phyloP scores from a whole-genome alignment of 2,329 filamentous ascomycete genomes.

The Botrytis fabae region DNA sequence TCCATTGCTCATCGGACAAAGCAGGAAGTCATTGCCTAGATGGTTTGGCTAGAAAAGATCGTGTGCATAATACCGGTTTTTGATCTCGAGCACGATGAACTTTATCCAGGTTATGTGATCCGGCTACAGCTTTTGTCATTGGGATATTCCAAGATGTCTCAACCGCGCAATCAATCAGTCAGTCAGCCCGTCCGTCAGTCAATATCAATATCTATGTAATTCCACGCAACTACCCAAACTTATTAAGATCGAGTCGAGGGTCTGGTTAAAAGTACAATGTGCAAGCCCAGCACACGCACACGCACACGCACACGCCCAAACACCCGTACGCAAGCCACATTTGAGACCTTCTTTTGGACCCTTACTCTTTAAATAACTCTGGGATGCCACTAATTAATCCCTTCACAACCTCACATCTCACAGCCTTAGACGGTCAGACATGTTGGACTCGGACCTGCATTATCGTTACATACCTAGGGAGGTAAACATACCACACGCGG shows the following conservation, averaged over 20 bases:
- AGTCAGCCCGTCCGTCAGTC: not conserved
- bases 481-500: not conserved
- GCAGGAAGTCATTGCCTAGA: not conserved
- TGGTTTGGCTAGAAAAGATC: not conserved
- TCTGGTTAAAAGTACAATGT: too few species aligned
- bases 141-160: not conserved
- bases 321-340: not conserved
- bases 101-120: not conserved
- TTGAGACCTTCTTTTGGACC: not conserved
- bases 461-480: not conserved
- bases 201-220: not conserved
- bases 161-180: not conserved
- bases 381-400: not conserved
- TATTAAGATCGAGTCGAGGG: not conserved
- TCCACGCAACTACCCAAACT: not conserved
- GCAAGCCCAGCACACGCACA: not conserved
- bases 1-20: not conserved
- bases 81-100: not conserved
- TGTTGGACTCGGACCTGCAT: slow-evolving; percentile 6
- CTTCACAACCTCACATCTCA: not conserved
- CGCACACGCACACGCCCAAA: not conserved
- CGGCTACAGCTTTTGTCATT: not conserved
- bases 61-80: not conserved
- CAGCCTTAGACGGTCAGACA: slow-evolving; percentile 10
- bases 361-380: not conserved